Evolutionary conservation across 208 protist species (phyloP).

Genomic region (Leishmania mexicana): DNA sequence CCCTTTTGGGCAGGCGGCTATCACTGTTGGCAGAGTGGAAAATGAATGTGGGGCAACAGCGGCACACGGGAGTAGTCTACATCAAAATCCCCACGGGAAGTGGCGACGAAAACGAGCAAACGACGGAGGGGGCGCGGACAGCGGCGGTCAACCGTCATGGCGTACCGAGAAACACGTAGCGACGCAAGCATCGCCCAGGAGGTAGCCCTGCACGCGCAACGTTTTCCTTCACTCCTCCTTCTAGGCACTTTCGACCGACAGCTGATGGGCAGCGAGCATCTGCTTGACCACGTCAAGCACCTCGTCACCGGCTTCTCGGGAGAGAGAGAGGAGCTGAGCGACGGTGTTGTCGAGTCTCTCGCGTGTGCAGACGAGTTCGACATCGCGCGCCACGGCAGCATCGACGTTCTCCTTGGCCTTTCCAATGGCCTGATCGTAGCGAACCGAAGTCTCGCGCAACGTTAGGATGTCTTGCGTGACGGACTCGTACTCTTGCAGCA

Average conservation of each 20-base stretch:
- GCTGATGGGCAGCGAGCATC: slow-evolving; percentile 33
- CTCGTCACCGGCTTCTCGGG: slow-evolving; percentile 42
- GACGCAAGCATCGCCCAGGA: neutral
- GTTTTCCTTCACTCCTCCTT: neutral
- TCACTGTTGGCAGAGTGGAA: neutral
- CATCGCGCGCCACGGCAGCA: slow-evolving; percentile 38
- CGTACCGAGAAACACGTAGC: neutral
- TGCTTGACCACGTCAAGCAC: slow-evolving; percentile 42
- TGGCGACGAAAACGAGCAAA: too few species aligned
- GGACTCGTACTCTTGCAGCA: slow-evolving; percentile 45
- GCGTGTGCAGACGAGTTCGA: slow-evolving; percentile 55
- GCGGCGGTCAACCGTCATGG: neutral
- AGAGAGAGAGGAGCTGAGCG: slow-evolving; percentile 45
- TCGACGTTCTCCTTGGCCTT: slow-evolving; percentile 45
- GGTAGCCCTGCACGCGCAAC: neutral
- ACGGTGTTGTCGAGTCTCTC: slow-evolving; percentile 45
- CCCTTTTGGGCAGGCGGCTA: neutral
- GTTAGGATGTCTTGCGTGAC: slow-evolving; percentile 42
- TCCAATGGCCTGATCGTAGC: slow-evolving; percentile 70
- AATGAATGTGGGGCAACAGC: neutral
- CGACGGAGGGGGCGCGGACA: neutral
- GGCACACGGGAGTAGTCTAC: neutral
- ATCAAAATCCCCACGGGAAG: neutral
- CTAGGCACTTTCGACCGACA: slow-evolving; percentile 20
- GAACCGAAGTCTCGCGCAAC: slow-evolving; percentile 52